Conservation (phyloP, 495 filamentous ascomycete genomes). For the Penicillium waksmanii region DNA sequence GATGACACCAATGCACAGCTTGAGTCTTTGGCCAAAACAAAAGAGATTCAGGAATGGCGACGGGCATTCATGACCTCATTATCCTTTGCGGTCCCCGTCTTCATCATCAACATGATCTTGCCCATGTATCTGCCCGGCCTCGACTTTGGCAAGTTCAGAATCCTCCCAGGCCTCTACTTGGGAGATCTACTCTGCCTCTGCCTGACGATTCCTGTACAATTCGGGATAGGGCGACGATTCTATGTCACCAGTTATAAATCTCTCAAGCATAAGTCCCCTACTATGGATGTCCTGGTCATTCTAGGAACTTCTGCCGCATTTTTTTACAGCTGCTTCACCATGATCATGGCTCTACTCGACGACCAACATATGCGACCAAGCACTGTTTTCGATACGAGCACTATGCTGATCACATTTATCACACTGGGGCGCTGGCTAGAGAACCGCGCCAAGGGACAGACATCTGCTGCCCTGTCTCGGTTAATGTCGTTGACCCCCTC, state of each 20-base stretch:
- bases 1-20: conserved; percentile 98
- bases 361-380: conserved; percentile 74
- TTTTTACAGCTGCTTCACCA: conserved; percentile 91
- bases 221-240: conserved; percentile 92
- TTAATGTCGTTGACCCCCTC: conserved; percentile 96
- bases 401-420: conserved; percentile 98
- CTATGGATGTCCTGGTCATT: conserved; percentile 97
- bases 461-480: conserved; percentile 89
- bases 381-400: conserved; percentile 96
- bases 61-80: conserved; percentile 74
- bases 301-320: conserved; percentile 96
- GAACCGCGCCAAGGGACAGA: conserved; percentile 95
- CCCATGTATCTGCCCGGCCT: conserved; percentile 74
- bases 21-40: conserved; percentile 93
- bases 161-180: conserved; percentile 78
- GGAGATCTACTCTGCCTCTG: conserved; percentile 82
- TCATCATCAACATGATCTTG: conserved; percentile 88
- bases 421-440: conserved; percentile 90
- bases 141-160: conserved; percentile 69
- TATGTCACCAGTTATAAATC: conserved; percentile 91
- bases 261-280: conserved; percentile 83
- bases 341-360: conserved; percentile 75
- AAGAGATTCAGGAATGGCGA: conserved; percentile 92
- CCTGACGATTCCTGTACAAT: conserved; percentile 92
- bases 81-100: conserved; percentile 86